Conservation (phyloP, 1,139 yeast species). For the Candida sojae region DNA sequence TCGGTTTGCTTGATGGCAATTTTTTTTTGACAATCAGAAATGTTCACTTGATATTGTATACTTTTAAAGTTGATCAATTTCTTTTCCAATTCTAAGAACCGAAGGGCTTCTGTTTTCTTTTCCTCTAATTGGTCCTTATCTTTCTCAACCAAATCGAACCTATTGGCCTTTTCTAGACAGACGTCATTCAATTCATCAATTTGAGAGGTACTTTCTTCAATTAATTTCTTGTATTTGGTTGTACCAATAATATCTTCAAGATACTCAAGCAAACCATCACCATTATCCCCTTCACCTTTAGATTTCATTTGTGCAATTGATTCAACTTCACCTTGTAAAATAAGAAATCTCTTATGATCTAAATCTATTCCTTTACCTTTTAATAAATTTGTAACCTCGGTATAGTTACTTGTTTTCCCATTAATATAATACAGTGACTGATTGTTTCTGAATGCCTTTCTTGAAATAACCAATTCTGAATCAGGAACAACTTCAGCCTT, state of each 20-base stretch:
- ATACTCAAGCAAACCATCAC: constrained; percentile 92
- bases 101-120: constrained; percentile 69
- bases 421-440: constrained; percentile 79
- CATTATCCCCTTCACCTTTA: constrained; percentile 88
- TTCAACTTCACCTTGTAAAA: constrained; percentile 97
- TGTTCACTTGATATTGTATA: constrained; percentile 56
- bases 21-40: constrained; percentile 40
- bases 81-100: constrained; percentile 68
- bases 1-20: constrained; percentile 39
- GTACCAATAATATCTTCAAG: constrained; percentile 97
- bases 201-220: constrained; percentile 62
- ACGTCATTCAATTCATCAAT: constrained; percentile 74
- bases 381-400: constrained; percentile 75
- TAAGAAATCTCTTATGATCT: constrained; percentile 91
- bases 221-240: constrained; percentile 72
- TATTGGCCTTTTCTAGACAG: constrained; percentile 77
- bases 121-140: constrained; percentile 73
- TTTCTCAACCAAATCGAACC: constrained; percentile 77
- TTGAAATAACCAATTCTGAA: constrained; percentile 67
- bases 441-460: constrained; percentile 78
- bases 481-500: constrained; percentile 46
- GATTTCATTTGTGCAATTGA: constrained; percentile 98
- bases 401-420: constrained; percentile 66
- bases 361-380: constrained; percentile 89
- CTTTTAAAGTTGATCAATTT: constrained; percentile 55